phyloP scores from a whole-genome alignment of 2,329 filamentous ascomycete genomes.

The Talaromyces sp. region DNA sequence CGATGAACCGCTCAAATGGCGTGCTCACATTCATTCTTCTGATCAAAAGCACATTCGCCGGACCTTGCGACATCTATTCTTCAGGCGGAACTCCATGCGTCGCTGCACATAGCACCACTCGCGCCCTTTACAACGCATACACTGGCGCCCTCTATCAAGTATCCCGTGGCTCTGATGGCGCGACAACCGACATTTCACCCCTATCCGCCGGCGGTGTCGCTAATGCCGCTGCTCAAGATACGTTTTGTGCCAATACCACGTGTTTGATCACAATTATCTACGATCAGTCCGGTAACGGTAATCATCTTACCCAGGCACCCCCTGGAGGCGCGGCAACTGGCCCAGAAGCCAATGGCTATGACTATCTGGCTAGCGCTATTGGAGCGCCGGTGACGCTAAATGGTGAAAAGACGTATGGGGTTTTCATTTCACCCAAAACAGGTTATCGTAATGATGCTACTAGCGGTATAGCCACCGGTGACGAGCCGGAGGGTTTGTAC shows the following conservation, averaged over 20 bases:
- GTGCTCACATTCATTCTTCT: slow-evolving; percentile 34
- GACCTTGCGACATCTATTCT: slow-evolving; percentile 61
- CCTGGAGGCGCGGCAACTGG: slow-evolving; percentile 54
- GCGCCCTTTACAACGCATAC: slow-evolving; percentile 57
- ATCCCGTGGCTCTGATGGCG: slow-evolving; percentile 50
- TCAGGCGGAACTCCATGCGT: slow-evolving; percentile 60
- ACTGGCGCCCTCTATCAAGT: slow-evolving; percentile 58
- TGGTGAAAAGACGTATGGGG: slow-evolving; percentile 61
- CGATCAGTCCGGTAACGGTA: slow-evolving; percentile 61
- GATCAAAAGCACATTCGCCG: slow-evolving; percentile 45
- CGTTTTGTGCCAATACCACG: slow-evolving; percentile 59
- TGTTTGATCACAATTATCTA: slow-evolving; percentile 64
- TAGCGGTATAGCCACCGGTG: slow-evolving; percentile 53
- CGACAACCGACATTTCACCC: slow-evolving; percentile 50
- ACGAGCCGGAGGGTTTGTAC: slow-evolving; percentile 46
- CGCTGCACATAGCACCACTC: slow-evolving; percentile 63
- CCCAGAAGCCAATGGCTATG: slow-evolving; percentile 55
- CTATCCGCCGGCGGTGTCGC: slow-evolving; percentile 60
- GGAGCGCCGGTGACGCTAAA: slow-evolving; percentile 61
- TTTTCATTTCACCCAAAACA: slow-evolving; percentile 59
- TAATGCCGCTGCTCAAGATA: slow-evolving; percentile 58
- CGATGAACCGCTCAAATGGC: neutral
- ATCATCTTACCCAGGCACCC: slow-evolving; percentile 62
- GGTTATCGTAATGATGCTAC: slow-evolving; percentile 60
- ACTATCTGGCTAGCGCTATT: slow-evolving; percentile 58